Evolutionary conservation across 805 yeast species (phyloP).

Genomic region (Teunomyces tritomae): DNA sequence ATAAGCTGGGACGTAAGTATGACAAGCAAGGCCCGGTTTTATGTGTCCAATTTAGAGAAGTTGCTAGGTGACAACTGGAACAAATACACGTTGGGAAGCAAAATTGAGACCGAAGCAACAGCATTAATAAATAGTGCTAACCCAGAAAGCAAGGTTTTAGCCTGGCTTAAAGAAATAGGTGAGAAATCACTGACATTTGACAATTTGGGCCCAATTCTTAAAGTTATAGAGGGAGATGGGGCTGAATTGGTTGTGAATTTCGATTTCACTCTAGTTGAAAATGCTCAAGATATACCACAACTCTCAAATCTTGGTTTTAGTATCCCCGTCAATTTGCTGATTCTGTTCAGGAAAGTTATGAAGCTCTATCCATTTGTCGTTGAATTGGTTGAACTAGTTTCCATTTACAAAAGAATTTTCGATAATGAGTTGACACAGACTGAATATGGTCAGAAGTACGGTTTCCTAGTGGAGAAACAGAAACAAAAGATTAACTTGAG

Average conservation of each 20-base stretch:
- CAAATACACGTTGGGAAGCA: conserved; percentile 50
- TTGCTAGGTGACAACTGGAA: conserved; percentile 37
- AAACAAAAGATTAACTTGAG: conserved; percentile 28
- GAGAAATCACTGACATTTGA: conserved; percentile 5
- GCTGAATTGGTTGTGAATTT: conserved; percentile 46
- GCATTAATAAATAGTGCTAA: conserved; percentile 48
- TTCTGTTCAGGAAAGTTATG: conserved; percentile 49
- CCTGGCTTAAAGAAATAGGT: conserved; percentile 44
- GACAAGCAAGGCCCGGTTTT: conserved; percentile 22
- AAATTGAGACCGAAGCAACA: conserved; percentile 50
- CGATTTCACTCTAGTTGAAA: conserved; percentile 38
- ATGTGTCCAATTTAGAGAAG: conserved; percentile 17
- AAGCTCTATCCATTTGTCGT: conserved; percentile 57
- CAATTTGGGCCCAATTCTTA: conserved; percentile 8
- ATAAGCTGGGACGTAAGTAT: conserved; percentile 11
- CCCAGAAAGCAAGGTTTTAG: conserved; percentile 35
- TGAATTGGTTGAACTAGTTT: conserved; percentile 50
- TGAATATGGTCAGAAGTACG: conserved; percentile 40
- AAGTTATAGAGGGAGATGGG: conserved; percentile 12
- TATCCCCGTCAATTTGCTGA: conserved; percentile 52
- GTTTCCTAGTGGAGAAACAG: conserved; percentile 38
- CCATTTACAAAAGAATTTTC: conserved; percentile 34
- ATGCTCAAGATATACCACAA: conserved; percentile 55
- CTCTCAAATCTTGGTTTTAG: conserved; percentile 50
- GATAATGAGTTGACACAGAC: conserved; percentile 17